phyloP scores from a whole-genome alignment of 768 basidiomycete genomes.

The Termitomyces heimii region DNA sequence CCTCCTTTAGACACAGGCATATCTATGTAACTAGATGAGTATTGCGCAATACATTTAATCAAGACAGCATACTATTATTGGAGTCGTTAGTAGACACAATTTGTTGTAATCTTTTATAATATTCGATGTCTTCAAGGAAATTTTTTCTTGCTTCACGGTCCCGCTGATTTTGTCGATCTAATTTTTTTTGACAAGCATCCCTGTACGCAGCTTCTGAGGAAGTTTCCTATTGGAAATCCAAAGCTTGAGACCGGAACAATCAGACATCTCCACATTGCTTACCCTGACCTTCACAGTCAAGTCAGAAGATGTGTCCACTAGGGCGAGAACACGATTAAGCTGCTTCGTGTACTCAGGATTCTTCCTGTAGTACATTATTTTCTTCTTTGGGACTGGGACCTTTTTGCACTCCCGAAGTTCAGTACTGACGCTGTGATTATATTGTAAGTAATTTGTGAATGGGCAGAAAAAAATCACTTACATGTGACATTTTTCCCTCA shows the following conservation, averaged over 20 bases:
- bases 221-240: neutral
- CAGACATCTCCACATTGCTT: neutral
- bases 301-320: neutral
- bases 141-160: neutral
- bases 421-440: neutral
- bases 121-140: neutral
- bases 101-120: neutral
- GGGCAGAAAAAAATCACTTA: neutral
- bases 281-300: neutral
- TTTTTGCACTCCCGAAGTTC: neutral
- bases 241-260: neutral
- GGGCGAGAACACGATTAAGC: neutral
- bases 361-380: neutral
- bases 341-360: neutral
- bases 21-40: neutral
- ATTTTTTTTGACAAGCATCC: neutral
- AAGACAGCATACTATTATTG: neutral
- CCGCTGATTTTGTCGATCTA: neutral
- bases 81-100: neutral
- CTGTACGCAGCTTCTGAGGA: neutral
- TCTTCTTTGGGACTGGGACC: neutral
- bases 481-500: neutral
- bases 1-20: neutral
- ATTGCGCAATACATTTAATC: neutral
- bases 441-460: neutral